Conservation (phyloP, 495 filamentous ascomycete species). For the Penicillium bovifimosum region DNA sequence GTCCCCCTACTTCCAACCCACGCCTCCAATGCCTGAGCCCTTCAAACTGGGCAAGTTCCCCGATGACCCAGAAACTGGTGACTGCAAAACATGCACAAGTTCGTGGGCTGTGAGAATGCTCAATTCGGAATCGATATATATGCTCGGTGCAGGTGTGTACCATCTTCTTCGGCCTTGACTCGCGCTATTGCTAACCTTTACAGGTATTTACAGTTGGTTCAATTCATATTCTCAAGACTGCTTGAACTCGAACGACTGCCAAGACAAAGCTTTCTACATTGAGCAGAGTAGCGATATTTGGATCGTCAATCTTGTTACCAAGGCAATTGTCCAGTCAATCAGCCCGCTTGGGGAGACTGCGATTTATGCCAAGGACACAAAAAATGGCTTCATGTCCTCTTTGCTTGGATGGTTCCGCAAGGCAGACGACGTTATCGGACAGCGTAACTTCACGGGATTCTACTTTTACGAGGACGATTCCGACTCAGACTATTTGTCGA, state of each 20-base stretch:
- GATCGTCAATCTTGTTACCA: neutral
- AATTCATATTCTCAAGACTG: no score
- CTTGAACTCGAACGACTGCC: neutral
- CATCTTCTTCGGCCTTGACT: no score
- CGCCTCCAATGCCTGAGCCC: no score
- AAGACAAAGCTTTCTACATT: neutral
- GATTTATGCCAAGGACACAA: neutral
- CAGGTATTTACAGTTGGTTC: no score
- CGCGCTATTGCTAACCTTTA: no score
- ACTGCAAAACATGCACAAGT: no score
- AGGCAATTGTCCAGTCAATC: neutral
- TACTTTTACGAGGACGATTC: neutral
- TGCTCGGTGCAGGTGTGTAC: no score
- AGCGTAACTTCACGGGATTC: neutral
- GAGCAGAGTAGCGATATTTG: neutral
- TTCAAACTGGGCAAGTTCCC: no score
- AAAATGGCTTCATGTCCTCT: neutral
- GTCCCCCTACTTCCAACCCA: no score
- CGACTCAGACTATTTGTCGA: neutral
- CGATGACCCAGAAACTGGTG: no score
- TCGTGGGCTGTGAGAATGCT: no score
- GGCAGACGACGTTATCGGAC: neutral
- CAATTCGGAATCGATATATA: no score
- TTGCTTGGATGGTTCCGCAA: neutral
- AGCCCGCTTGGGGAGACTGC: neutral